phyloP scores from a whole-genome alignment of 257 asterid genomes.

The Henckelia pumila region DNA sequence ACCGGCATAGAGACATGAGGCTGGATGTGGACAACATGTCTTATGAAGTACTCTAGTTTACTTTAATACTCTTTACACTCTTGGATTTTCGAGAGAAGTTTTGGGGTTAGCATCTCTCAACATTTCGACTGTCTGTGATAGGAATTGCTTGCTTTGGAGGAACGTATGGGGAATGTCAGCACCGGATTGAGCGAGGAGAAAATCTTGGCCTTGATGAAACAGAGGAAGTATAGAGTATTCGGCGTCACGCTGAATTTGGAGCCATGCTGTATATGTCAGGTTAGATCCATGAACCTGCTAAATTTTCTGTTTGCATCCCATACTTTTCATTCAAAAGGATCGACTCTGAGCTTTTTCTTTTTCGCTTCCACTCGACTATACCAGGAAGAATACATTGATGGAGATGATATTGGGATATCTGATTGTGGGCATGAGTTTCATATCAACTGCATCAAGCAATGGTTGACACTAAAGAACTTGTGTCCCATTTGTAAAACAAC shows the following conservation, averaged over 20 bases:
- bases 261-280: slow-evolving; percentile 93
- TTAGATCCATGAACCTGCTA: slow-evolving; percentile 24
- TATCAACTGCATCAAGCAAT: slow-evolving; percentile 68
- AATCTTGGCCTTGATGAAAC: slow-evolving; percentile 46
- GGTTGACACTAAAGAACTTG: slow-evolving; percentile 72
- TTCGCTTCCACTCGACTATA: not conserved
- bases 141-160: slow-evolving; percentile 94
- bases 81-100: not conserved
- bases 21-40: slow-evolving; percentile 94
- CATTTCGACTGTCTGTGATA: slow-evolving; percentile 22
- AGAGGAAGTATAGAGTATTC: slow-evolving; percentile 35
- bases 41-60: slow-evolving; percentile 61
- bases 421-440: slow-evolving; percentile 88
- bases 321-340: not conserved
- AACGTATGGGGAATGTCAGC: slow-evolving; percentile 78
- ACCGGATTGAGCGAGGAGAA: slow-evolving; percentile 70
- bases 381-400: slow-evolving; percentile 66
- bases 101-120: slow-evolving; percentile 7
- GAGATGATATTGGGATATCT: slow-evolving; percentile 64
- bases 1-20: slow-evolving; percentile 86
- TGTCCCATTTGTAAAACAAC: slow-evolving; percentile 88
- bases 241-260: slow-evolving; percentile 41
- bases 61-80: slow-evolving; percentile 11
- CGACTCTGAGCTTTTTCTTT: not conserved
- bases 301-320: not conserved